Conservation (phyloP, 2,329 filamentous ascomycete genomes). For the Diaporthe sp. region DNA sequence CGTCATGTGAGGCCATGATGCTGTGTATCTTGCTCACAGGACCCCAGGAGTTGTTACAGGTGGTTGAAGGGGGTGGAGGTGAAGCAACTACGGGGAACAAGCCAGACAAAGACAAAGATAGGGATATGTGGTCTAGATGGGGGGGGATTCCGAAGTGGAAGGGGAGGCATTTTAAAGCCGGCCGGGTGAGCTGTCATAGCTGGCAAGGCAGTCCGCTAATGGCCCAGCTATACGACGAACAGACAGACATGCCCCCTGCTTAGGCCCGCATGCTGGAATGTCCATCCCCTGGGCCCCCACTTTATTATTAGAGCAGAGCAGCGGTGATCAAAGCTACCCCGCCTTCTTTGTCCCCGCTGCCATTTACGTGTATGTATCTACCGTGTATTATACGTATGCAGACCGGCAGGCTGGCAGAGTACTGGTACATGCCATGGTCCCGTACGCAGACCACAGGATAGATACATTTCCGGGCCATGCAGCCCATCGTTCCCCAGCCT, state of each 20-base stretch:
- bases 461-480: background rate
- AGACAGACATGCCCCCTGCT: background rate
- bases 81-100: constrained; percentile 5
- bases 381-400: background rate
- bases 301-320: constrained; percentile 21
- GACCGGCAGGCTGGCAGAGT: background rate
- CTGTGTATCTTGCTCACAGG: constrained; percentile 36
- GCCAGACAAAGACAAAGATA: constrained; percentile 9
- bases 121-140: constrained; percentile 33
- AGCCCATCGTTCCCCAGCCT: constrained; percentile 11
- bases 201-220: constrained; percentile 13
- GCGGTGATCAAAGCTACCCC: constrained; percentile 35
- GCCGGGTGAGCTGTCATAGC: constrained; percentile 20
- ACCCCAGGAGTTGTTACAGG: constrained; percentile 20
- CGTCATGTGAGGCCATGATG: constrained; percentile 60
- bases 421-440: background rate
- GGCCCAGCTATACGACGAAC: constrained; percentile 11
- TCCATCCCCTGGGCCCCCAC: constrained; percentile 21
- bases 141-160: background rate
- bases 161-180: constrained; percentile 30
- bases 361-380: background rate
- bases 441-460: background rate
- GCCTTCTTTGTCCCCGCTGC: constrained; percentile 23
- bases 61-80: background rate
- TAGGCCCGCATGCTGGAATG: constrained; percentile 23